These are phyloP conservation scores for Coemansia sp. DNA, from an alignment of 192 early-diverging fungal species.

Conservation along the genomic window DNA sequence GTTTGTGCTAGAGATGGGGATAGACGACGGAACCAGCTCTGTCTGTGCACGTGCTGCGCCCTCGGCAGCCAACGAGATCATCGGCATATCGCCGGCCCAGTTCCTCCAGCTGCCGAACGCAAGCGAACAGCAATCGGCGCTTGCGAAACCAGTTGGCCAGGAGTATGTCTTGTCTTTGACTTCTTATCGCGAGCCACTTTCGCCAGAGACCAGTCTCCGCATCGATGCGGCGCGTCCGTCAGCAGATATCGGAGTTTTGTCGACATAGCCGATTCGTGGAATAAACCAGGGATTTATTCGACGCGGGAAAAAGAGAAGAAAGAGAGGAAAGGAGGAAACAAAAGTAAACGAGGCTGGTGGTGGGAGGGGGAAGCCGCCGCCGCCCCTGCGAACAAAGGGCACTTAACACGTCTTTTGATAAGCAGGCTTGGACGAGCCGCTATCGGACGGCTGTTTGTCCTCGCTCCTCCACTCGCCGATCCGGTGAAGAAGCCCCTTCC, in stretches of 20 bases:
- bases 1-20: slow-evolving; percentile 14
- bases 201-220: slow-evolving; percentile 11
- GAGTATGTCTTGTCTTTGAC: slow-evolving; percentile 38
- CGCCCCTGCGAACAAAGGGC: no score
- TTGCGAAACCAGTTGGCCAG: slow-evolving; percentile 20
- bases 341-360: no score
- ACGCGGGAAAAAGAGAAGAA: neutral
- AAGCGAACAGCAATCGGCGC: slow-evolving; percentile 20
- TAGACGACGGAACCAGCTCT: slow-evolving; percentile 41
- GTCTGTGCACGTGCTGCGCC: slow-evolving; percentile 6
- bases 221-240: slow-evolving; percentile 34
- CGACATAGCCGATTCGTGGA: neutral
- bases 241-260: neutral
- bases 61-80: slow-evolving; percentile 14
- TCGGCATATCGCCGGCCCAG: slow-evolving; percentile 31
- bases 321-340: neutral
- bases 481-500: slow-evolving; percentile 28
- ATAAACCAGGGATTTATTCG: neutral
- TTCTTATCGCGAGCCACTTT: slow-evolving; percentile 22
- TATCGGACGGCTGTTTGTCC: slow-evolving; percentile 14
- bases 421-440: slow-evolving; percentile 21
- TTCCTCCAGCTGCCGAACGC: slow-evolving; percentile 31
- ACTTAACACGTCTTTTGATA: slow-evolving; percentile 40
- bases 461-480: slow-evolving; percentile 33
- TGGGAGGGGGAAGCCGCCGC: neutral